phyloP scores from a whole-genome alignment of 176 grass and related monocot genomes.

The Musa schizocarpa region DNA sequence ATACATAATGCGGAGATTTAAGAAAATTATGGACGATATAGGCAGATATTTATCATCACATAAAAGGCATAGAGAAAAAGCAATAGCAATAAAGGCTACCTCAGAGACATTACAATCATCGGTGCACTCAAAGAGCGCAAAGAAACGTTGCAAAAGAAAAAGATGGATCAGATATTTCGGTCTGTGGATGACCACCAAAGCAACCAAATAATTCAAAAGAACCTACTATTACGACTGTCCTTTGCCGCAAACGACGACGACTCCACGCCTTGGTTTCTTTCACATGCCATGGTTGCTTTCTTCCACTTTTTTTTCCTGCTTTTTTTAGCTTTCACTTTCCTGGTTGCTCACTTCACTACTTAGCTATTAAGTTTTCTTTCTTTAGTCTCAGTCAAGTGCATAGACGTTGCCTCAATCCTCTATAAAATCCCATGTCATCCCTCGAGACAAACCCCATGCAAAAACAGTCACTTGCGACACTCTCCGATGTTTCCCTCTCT shows the following conservation, averaged over 20 bases:
- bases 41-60: not conserved
- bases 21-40: not conserved
- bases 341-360: not conserved
- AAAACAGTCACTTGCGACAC: not conserved
- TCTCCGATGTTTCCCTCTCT: not conserved
- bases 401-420: not conserved
- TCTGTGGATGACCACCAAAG: not conserved
- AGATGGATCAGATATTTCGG: not conserved
- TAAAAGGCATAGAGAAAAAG: not conserved
- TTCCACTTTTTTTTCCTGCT: not conserved
- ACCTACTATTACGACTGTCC: not conserved
- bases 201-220: not conserved
- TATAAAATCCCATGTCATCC: not conserved
- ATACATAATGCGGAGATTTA: no score
- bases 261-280: not conserved
- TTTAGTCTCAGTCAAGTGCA: not conserved
- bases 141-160: not conserved
- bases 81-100: not conserved
- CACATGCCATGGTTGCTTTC: not conserved
- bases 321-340: slow-evolving; percentile 4
- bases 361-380: slow-evolving; percentile 6
- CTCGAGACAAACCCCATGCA: slow-evolving; percentile 2
- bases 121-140: not conserved
- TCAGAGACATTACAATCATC: not conserved
- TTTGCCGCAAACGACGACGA: not conserved